These are phyloP conservation scores for Westerdykella aurantiaca DNA, from an alignment of 2,329 filamentous ascomycete genomes.

Conservation along the genomic window DNA sequence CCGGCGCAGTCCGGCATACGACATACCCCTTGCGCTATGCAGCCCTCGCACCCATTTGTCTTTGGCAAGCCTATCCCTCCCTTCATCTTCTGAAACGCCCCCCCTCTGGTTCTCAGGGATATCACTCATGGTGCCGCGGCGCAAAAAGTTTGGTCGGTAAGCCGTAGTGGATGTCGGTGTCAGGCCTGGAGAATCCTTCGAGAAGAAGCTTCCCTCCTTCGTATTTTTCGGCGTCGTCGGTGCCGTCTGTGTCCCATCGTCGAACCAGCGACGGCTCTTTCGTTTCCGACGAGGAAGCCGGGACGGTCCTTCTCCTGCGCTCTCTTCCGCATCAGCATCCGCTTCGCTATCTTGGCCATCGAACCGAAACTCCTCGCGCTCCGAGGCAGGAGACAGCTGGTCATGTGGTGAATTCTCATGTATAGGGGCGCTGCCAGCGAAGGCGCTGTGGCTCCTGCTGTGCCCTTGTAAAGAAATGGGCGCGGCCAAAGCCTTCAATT, in stretches of 20 bases:
- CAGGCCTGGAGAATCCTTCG: conserved; percentile 36
- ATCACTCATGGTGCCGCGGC: conserved; percentile 46
- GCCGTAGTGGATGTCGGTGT: conserved; percentile 23
- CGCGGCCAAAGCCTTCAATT: conserved; percentile 66
- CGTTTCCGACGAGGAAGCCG: conserved; percentile 51
- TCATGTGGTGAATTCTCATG: conserved; percentile 37
- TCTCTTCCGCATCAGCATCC: conserved; percentile 79
- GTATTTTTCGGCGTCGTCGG: conserved; percentile 60
- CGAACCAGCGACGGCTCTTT: conserved; percentile 55
- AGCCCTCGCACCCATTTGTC: conserved; percentile 44
- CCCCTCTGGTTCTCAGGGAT: conserved; percentile 43
- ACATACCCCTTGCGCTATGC: conserved; percentile 44
- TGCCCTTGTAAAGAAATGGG: conserved; percentile 47
- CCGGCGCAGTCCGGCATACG: conserved; percentile 37
- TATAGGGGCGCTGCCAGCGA: conserved; percentile 35
- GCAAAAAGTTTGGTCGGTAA: conserved; percentile 47
- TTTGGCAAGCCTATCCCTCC: conserved; percentile 43
- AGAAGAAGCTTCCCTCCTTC: conserved; percentile 45
- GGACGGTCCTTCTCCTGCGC: conserved; percentile 61
- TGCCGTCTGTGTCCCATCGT: conserved; percentile 52
- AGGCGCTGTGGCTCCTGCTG: conserved; percentile 45
- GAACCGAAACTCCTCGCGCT: conserved; percentile 45
- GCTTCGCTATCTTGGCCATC: conserved; percentile 60
- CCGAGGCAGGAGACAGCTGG: conserved; percentile 44
- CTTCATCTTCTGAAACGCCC: conserved; percentile 49